Base-by-base conservation (phyloP, 495 filamentous ascomycete genomes). In the Penicillium dipodomyicola region DNA sequence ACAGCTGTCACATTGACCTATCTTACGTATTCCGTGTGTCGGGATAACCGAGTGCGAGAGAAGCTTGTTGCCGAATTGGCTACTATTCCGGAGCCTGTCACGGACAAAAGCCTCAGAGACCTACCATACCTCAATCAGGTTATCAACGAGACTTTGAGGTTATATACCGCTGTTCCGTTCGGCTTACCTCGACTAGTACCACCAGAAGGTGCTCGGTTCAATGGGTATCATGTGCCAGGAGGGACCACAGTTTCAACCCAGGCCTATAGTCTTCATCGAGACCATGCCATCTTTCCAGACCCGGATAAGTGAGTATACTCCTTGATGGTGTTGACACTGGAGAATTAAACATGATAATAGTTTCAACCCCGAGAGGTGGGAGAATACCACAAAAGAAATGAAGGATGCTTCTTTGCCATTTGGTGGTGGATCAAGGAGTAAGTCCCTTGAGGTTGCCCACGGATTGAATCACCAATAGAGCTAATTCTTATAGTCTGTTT, bases 371-470 rank as follows among this genome's bases (percentile, higher is more conserved):
- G 58, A 62, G 29, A 63, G 77, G 22, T 80, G 77, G 77, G 69
- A 64, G 5, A 60, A 62, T 0, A 70, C 75, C 0, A 79, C 78
- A 0, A 74, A 73, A 42, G 74, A 62, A 12, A 82, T 83, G 78
- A 83, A 80, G 52, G 72, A 82, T 35, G 69, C 73, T 6, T 81
- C 78, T 14, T 61, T 82, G 51, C 71, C 80, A 0, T 86, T 82
- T 60, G 80, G 83, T 1, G 80, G 70, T 17, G 82, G 81, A 8
- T 71, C 67, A 22, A 69, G 77, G 33, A 67, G 73, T 72, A 52
- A 58, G 67, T 69, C 12, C 5, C 25, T 47, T 27, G 23, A 47
- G 19, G 6, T 8, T 6, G 8, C 42, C 5, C 12, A 35, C 12
- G 12, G 2, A 5, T 45, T 9, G 22, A 7, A 5, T 27, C 15